Evolutionary conservation across 2,329 filamentous ascomycete genomes (phyloP).

Genomic region (Xylaria sp.): DNA sequence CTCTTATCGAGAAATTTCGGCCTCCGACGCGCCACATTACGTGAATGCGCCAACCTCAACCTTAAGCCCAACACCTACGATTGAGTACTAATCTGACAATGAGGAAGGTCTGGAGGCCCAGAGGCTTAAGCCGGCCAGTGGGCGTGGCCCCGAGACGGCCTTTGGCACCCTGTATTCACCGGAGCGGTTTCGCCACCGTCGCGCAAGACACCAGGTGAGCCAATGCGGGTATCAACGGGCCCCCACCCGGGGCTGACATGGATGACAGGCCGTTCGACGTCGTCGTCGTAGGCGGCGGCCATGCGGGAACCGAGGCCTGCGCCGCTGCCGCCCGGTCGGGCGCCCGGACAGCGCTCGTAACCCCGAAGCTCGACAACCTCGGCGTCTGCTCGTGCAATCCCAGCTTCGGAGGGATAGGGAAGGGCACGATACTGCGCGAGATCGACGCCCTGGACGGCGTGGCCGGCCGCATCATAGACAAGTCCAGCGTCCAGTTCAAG

Average conservation of each 20-base stretch:
- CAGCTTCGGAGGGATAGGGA: constrained; percentile 97
- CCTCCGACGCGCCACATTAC: constrained; percentile 4
- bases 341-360: constrained; percentile 86
- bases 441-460: constrained; percentile 93
- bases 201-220: constrained; percentile 38
- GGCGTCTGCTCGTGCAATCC: constrained; percentile 97
- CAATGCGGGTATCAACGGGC: background rate
- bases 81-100: constrained; percentile 25
- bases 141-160: constrained; percentile 20
- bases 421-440: constrained; percentile 93
- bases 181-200: constrained; percentile 37
- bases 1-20: constrained; percentile 25
- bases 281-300: constrained; percentile 91
- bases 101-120: constrained; percentile 37
- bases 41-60: background rate
- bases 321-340: constrained; percentile 87
- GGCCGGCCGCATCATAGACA: constrained; percentile 86
- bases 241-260: background rate
- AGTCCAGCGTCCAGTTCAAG: constrained; percentile 91
- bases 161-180: constrained; percentile 11
- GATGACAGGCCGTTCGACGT: constrained; percentile 76
- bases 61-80: background rate
- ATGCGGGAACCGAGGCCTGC: constrained; percentile 92
- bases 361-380: constrained; percentile 84
- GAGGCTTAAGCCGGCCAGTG: constrained; percentile 32